Evolutionary conservation across 345 rosid genomes (phyloP).

Genomic region (Firmiana major): DNA sequence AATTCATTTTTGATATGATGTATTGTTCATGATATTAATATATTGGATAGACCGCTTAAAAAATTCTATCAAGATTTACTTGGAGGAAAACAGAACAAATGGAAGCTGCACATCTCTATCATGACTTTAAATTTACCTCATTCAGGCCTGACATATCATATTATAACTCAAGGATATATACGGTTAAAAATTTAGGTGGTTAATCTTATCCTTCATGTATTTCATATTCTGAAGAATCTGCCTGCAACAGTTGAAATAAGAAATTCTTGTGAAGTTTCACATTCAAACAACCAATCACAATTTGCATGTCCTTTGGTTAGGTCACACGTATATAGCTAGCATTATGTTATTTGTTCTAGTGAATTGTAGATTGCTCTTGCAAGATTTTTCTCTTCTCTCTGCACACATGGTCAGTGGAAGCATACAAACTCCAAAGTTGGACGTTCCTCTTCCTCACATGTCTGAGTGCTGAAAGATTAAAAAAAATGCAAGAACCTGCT

Average conservation of each 20-base stretch:
- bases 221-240: too few species aligned
- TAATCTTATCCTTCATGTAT: background rate
- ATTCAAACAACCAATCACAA: background rate
- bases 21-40: too few species aligned
- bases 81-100: background rate
- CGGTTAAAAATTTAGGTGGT: background rate
- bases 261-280: background rate
- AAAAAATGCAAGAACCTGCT: slow-evolving; percentile 16
- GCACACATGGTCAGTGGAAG: slow-evolving; percentile 26
- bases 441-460: slow-evolving; percentile 41
- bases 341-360: background rate
- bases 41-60: too few species aligned
- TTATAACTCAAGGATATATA: too few species aligned
- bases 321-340: too few species aligned
- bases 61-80: too few species aligned
- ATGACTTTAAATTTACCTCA: background rate
- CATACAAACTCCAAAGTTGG: background rate
- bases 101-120: background rate
- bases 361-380: background rate
- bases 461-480: slow-evolving; percentile 18
- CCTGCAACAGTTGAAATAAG: background rate
- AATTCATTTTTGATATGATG: too few species aligned
- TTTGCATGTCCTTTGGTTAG: background rate
- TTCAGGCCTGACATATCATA: background rate
- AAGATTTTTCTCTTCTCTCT: background rate